Conservation (phyloP, 2,329 filamentous ascomycete species). For the Epichloe typhina region DNA sequence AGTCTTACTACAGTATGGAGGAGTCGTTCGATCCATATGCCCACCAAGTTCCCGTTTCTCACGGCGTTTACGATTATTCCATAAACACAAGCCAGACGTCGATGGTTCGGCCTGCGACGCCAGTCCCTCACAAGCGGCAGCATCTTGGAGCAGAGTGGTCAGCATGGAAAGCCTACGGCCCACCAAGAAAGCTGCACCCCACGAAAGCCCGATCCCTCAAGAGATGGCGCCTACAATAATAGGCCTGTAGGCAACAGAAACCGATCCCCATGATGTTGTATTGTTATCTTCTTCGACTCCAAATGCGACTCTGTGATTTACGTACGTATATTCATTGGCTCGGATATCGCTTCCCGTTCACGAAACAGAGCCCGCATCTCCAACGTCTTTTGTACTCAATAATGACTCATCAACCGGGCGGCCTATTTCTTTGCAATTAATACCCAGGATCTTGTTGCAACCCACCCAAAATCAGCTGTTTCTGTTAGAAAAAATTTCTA, state of each 20-base stretch:
- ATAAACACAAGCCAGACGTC: constrained; percentile 14
- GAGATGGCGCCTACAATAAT: constrained; percentile 14
- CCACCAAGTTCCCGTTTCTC: constrained; percentile 6
- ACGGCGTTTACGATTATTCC: constrained; percentile 13
- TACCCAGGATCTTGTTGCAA: background rate
- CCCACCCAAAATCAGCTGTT: too few species aligned
- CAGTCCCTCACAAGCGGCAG: constrained; percentile 25
- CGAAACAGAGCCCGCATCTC: background rate
- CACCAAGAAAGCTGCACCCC: constrained; percentile 21
- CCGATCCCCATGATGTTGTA: too few species aligned
- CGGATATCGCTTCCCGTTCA: background rate
- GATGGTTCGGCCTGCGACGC: constrained; percentile 22
- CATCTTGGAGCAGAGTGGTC: constrained; percentile 24
- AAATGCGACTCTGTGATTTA: too few species aligned
- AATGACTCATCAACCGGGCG: background rate
- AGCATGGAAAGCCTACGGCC: constrained; percentile 25
- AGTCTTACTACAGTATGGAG: constrained; percentile 12
- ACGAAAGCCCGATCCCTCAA: constrained; percentile 13
- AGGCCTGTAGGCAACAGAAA: constrained; percentile 11
- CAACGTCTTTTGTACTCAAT: background rate
- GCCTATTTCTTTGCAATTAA: background rate
- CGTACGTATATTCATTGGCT: too few species aligned
- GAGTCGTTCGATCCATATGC: constrained; percentile 8
- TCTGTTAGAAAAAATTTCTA: too few species aligned
- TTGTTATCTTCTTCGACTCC: too few species aligned